phyloP scores from a whole-genome alignment of 2,329 filamentous ascomycete species.

The Orbilia javanica region DNA sequence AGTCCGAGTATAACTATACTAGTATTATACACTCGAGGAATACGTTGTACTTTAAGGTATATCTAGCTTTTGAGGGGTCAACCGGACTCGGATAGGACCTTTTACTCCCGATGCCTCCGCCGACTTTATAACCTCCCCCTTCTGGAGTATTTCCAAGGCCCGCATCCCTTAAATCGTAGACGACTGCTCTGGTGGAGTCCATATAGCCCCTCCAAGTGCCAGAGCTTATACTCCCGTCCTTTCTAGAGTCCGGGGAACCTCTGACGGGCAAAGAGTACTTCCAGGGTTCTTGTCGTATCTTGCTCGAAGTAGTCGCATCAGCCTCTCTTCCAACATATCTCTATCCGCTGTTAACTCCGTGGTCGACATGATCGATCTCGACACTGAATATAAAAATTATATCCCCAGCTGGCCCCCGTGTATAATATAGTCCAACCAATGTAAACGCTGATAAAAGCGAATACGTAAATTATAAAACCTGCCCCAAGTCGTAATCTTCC shows the following conservation, averaged over 20 bases:
- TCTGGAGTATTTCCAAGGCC: conserved; percentile 40
- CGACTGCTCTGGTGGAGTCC: conserved; percentile 24
- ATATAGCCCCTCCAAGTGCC: conserved; percentile 47
- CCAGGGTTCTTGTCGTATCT: conserved; percentile 23
- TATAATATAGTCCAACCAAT: too few relatives aligned
- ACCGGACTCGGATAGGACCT: conserved; percentile 42
- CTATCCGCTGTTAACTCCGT: too few relatives aligned
- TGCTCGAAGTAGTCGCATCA: conserved; percentile 5
- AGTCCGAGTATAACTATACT: background rate
- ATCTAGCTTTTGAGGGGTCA: conserved; percentile 4
- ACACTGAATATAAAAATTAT: too few relatives aligned
- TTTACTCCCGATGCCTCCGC: conserved; percentile 22
- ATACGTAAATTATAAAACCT: too few relatives aligned
- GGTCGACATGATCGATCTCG: background rate
- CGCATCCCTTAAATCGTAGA: conserved; percentile 41
- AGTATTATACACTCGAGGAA: too few relatives aligned
- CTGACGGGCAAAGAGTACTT: conserved; percentile 38
- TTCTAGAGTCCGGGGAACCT: conserved; percentile 35
- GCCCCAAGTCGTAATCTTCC: conserved; percentile 7
- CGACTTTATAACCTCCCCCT: conserved; percentile 10
- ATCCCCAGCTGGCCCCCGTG: too few relatives aligned
- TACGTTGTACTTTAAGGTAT: too few relatives aligned
- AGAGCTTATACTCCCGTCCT: conserved; percentile 12
- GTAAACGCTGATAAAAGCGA: background rate
- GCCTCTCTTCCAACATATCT: conserved; percentile 2